A percentile compares a stretch with the other conserved stretches of the same genome.
These are phyloP conservation scores for Cryptococcus neoformans DNA, from an alignment of 1,284 basidiomycete species.

Conservation along the genomic window DNA sequence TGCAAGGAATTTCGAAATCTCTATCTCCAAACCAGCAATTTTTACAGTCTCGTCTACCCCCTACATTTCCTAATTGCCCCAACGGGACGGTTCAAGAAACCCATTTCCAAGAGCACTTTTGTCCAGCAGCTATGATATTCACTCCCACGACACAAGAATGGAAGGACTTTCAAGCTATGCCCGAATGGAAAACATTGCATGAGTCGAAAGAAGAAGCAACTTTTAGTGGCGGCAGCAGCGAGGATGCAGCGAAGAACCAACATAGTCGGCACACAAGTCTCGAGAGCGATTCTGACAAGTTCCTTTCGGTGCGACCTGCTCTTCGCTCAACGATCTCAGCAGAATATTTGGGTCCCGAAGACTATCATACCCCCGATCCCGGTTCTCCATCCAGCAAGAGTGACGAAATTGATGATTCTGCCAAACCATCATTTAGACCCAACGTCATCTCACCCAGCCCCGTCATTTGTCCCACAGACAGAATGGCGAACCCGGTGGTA, in stretches of 20 bases:
- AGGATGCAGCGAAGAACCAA: conserved; percentile 8
- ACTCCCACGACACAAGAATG: conserved; percentile 52
- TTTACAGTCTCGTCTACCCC: conserved; percentile 43
- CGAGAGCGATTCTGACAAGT: not conserved
- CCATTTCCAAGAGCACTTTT: conserved; percentile 3
- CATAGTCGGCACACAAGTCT: not conserved
- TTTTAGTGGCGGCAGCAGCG: conserved; percentile 12
- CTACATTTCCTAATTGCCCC: conserved; percentile 28
- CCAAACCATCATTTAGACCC: conserved; percentile 17
- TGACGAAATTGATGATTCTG: not conserved
- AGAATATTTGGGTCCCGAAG: conserved; percentile 26
- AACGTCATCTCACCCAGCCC: conserved; percentile 34
- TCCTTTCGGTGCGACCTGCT: not conserved
- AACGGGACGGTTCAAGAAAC: conserved; percentile 11
- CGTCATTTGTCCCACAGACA: not conserved
- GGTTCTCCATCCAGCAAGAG: conserved; percentile 16
- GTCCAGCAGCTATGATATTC: conserved; percentile 41
- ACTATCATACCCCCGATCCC: conserved; percentile 31
- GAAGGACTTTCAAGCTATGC: conserved; percentile 37
- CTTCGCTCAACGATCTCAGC: conserved; percentile 22
- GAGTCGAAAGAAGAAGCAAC: conserved; percentile 2
- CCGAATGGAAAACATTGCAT: conserved; percentile 22
- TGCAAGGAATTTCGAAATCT: conserved; percentile 18
- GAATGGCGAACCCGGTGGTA: not conserved
- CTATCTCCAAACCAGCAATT: conserved; percentile 45